Evolutionary conservation across 2,329 filamentous ascomycete genomes (phyloP).

Genomic region (Chaetoscypha palmicola): DNA sequence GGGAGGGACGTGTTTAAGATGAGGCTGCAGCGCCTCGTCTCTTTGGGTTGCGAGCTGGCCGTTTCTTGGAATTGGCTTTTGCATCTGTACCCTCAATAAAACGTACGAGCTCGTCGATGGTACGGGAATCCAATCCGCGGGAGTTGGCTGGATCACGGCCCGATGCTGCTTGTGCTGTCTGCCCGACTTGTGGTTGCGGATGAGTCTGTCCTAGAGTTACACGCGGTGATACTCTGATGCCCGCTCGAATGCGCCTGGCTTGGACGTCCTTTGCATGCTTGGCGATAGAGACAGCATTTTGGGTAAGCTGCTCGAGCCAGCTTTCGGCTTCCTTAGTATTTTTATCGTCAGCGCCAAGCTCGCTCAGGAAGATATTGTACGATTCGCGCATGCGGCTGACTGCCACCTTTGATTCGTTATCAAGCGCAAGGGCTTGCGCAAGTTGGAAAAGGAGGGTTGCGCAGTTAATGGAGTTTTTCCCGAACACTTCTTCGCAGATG

Average conservation of each 20-base stretch:
- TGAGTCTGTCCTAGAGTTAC: slow-evolving; percentile 48
- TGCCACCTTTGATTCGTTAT: slow-evolving; percentile 86
- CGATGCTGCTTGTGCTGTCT: slow-evolving; percentile 43
- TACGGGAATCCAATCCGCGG: slow-evolving; percentile 61
- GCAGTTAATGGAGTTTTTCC: slow-evolving; percentile 83
- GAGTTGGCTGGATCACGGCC: slow-evolving; percentile 27
- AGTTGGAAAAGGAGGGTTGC: slow-evolving; percentile 96
- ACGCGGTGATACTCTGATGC: slow-evolving; percentile 60
- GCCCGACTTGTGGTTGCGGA: slow-evolving; percentile 56
- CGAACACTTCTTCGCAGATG: slow-evolving; percentile 85
- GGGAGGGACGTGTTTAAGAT: no score
- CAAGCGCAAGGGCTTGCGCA: slow-evolving; percentile 89
- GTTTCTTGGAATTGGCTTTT: slow-evolving; percentile 48
- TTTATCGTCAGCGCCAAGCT: slow-evolving; percentile 83
- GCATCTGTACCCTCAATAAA: slow-evolving; percentile 79
- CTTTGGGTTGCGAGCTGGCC: slow-evolving; percentile 49
- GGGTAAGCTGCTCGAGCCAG: slow-evolving; percentile 93
- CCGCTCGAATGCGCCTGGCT: slow-evolving; percentile 62
- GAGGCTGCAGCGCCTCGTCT: slow-evolving; percentile 35
- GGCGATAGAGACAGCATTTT: slow-evolving; percentile 89
- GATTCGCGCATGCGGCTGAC: slow-evolving; percentile 93
- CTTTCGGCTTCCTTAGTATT: slow-evolving; percentile 97
- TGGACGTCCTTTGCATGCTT: slow-evolving; percentile 88
- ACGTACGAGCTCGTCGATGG: slow-evolving; percentile 86
- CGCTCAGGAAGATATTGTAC: slow-evolving; percentile 86